These are phyloP conservation scores for Boehmeria nivea DNA, from an alignment of 306 rosid species.

Conservation along the genomic window DNA sequence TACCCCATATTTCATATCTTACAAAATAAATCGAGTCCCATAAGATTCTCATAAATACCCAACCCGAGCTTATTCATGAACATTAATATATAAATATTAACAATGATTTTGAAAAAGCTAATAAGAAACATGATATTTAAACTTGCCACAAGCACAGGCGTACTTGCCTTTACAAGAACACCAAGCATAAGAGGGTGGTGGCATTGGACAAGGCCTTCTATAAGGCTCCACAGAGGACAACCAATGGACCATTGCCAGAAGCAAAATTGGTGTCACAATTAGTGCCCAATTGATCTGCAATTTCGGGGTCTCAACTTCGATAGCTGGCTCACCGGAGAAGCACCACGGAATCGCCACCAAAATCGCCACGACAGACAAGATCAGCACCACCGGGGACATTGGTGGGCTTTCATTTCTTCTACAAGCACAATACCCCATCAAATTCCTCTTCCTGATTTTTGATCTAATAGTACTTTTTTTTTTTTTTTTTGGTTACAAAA, in stretches of 20 bases:
- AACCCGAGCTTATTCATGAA: neutral
- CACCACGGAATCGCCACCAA: slow-evolving; percentile 40
- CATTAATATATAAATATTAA: neutral
- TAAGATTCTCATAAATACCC: neutral
- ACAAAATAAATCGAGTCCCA: neutral
- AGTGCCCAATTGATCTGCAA: slow-evolving; percentile 38
- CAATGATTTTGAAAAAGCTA: neutral
- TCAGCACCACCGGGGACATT: slow-evolving; percentile 35
- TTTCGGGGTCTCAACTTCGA: slow-evolving; percentile 16
- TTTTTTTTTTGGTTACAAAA: neutral
- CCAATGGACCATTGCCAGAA: slow-evolving; percentile 37
- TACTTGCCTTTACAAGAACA: slow-evolving; percentile 16
- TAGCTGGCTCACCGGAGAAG: slow-evolving; percentile 24
- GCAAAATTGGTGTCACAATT: slow-evolving; percentile 28
- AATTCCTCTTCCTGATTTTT: no score
- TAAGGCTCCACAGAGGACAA: slow-evolving; percentile 34
- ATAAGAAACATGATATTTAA: slow-evolving; percentile 6
- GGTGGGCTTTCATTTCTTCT: slow-evolving; percentile 30
- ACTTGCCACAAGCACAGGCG: slow-evolving; percentile 41
- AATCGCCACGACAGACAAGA: slow-evolving; percentile 43
- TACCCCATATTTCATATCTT: neutral
- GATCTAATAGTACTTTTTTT: neutral
- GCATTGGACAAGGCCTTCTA: slow-evolving; percentile 12
- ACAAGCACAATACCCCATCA: slow-evolving; percentile 43
- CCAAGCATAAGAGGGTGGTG: slow-evolving; percentile 19